A percentile compares a stretch with the other conserved stretches of the same genome.
Evolutionary conservation across 495 filamentous ascomycete species (phyloP).

Genomic region (Xylaria castorea): DNA sequence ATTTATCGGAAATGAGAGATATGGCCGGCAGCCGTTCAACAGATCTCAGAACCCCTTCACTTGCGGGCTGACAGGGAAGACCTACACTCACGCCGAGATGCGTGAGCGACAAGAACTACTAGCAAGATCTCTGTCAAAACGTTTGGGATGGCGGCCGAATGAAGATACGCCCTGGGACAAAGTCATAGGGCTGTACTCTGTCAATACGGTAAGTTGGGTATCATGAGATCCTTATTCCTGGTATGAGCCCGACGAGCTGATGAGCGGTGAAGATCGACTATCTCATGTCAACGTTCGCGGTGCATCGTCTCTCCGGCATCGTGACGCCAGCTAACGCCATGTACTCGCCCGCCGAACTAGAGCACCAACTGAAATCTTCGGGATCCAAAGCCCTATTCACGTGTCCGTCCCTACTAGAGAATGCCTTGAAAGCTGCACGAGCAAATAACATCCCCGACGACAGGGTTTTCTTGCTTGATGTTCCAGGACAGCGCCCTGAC

Average conservation of each 20-base stretch:
- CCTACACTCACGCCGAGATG: constrained; percentile 70
- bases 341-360: constrained; percentile 76
- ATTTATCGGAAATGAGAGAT: constrained; percentile 78
- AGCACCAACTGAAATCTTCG: constrained; percentile 79
- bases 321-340: constrained; percentile 83
- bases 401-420: constrained; percentile 74
- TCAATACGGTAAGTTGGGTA: constrained; percentile 72
- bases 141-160: constrained; percentile 77
- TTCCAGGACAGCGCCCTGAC: constrained; percentile 63
- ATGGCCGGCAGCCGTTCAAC: constrained; percentile 70
- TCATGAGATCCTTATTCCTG: neutral
- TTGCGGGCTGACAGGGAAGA: constrained; percentile 77
- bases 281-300: constrained; percentile 74
- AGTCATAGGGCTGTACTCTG: constrained; percentile 73
- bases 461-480: constrained; percentile 74
- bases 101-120: constrained; percentile 71
- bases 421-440: constrained; percentile 71
- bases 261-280: constrained; percentile 71
- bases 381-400: constrained; percentile 80
- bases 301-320: constrained; percentile 78
- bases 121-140: constrained; percentile 73
- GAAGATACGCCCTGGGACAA: constrained; percentile 86
- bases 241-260: neutral
- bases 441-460: constrained; percentile 71
- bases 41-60: constrained; percentile 78